Evolutionary conservation across 345 rosid species (phyloP).

Genomic region (Arabidopsis suecica): DNA sequence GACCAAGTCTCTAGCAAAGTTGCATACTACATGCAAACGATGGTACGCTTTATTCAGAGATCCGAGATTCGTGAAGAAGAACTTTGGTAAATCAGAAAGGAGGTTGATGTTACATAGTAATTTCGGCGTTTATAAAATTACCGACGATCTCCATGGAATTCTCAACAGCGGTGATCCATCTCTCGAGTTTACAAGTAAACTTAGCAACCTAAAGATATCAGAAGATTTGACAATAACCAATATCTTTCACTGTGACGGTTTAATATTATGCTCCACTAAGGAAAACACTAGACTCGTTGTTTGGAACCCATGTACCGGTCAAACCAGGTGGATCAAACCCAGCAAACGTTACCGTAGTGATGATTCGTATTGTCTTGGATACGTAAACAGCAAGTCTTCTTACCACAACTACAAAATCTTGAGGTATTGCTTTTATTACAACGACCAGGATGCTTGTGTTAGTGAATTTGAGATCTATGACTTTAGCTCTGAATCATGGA

Average conservation of each 20-base stretch:
- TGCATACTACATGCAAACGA: background rate
- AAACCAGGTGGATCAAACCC: conserved; percentile 1
- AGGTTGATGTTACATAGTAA: background rate
- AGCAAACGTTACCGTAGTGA: background rate
- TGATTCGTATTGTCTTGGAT: background rate
- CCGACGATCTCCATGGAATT: background rate
- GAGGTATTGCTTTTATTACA: background rate
- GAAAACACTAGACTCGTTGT: background rate
- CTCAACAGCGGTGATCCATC: background rate
- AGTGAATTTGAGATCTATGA: conserved; percentile 7
- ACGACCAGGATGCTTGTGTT: background rate
- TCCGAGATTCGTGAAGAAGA: background rate
- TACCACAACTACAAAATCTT: background rate
- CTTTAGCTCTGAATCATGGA: conserved; percentile 3
- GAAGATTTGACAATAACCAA: background rate
- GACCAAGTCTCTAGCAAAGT: background rate
- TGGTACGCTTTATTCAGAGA: conserved; percentile 23
- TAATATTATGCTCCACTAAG: background rate
- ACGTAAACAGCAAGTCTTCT: background rate
- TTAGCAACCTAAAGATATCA: background rate
- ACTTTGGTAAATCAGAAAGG: background rate
- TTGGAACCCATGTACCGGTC: background rate
- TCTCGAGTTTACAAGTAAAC: background rate
- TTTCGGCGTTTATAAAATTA: background rate
- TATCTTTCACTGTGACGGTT: conserved; percentile 17